These are phyloP conservation scores for Urtica urens DNA, from an alignment of 306 rosid genomes.

Conservation along the genomic window DNA sequence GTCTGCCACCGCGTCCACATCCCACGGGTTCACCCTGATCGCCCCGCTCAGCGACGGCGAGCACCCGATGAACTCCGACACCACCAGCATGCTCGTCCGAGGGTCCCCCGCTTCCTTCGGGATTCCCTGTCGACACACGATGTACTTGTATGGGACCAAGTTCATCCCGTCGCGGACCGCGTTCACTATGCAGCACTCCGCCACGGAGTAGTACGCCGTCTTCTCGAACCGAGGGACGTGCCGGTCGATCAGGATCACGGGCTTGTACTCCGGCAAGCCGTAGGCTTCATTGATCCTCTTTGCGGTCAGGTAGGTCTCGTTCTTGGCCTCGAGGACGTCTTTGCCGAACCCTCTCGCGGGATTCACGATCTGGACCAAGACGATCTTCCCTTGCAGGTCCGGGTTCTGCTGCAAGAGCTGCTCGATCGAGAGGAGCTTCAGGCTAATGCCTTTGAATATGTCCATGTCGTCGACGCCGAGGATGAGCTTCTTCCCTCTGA, in stretches of 20 bases:
- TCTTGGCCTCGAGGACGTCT: constrained; percentile 69
- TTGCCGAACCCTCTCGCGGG: constrained; percentile 84
- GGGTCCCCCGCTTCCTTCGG: constrained; percentile 30
- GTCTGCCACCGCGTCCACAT: constrained; percentile 63
- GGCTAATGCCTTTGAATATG: constrained; percentile 73
- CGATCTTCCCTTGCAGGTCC: constrained; percentile 42
- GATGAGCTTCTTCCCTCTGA: constrained; percentile 37
- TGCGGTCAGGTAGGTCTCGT: constrained; percentile 46
- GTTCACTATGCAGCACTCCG: constrained; percentile 83
- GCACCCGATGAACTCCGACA: constrained; percentile 86
- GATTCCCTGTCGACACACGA: constrained; percentile 70
- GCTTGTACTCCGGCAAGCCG: constrained; percentile 47
- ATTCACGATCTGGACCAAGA: constrained; percentile 70
- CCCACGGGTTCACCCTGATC: constrained; percentile 86
- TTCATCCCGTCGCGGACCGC: constrained; percentile 88
- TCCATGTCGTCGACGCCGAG: constrained; percentile 75
- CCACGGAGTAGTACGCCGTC: constrained; percentile 68
- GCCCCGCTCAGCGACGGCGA: constrained; percentile 92
- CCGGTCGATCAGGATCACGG: constrained; percentile 60
- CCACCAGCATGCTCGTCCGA: constrained; percentile 67
- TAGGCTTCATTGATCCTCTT: constrained; percentile 47
- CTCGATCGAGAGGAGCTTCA: constrained; percentile 66
- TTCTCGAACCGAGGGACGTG: constrained; percentile 70
- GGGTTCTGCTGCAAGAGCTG: constrained; percentile 62
- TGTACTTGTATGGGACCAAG: constrained; percentile 75